phyloP scores from a whole-genome alignment of 2,329 filamentous ascomycete genomes.

The Alternaria arbusti region DNA sequence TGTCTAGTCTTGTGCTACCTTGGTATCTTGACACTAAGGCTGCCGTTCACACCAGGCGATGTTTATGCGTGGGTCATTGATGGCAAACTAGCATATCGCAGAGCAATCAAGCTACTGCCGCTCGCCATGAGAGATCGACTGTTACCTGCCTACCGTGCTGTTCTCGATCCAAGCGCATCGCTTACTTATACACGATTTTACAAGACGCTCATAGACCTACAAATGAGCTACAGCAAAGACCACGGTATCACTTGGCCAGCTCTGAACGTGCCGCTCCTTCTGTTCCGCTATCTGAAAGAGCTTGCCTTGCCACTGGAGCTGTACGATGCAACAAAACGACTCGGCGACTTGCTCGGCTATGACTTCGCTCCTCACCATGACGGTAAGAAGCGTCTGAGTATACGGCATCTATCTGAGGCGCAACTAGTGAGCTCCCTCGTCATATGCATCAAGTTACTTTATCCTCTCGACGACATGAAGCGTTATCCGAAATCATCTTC shows the following conservation, averaged over 20 bases:
- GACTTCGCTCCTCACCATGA: constrained; percentile 64
- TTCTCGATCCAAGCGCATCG: constrained; percentile 61
- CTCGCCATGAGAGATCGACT: constrained; percentile 70
- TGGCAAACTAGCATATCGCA: constrained; percentile 74
- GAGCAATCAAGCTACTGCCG: constrained; percentile 65
- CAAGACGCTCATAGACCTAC: constrained; percentile 65
- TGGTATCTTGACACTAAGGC: constrained; percentile 73
- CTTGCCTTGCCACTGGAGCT: constrained; percentile 78
- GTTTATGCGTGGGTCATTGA: constrained; percentile 70
- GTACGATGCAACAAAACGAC: constrained; percentile 64
- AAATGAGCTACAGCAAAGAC: constrained; percentile 68
- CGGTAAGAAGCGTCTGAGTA: constrained; percentile 23
- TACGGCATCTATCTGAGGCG: constrained; percentile 67
- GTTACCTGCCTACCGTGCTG: constrained; percentile 65
- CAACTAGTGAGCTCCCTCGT: constrained; percentile 74
- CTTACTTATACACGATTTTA: constrained; percentile 67
- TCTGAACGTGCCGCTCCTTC: constrained; percentile 71
- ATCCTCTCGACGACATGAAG: constrained; percentile 70
- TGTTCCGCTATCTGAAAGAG: constrained; percentile 73
- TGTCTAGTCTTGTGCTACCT: constrained; percentile 81
- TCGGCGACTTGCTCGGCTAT: constrained; percentile 61
- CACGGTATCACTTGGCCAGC: constrained; percentile 75
- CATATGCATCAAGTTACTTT: constrained; percentile 78
- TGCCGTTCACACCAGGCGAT: constrained; percentile 78
- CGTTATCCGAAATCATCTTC: constrained; percentile 58